phyloP scores from a whole-genome alignment of 495 filamentous ascomycete species.

The Penicillium flavigenum region DNA sequence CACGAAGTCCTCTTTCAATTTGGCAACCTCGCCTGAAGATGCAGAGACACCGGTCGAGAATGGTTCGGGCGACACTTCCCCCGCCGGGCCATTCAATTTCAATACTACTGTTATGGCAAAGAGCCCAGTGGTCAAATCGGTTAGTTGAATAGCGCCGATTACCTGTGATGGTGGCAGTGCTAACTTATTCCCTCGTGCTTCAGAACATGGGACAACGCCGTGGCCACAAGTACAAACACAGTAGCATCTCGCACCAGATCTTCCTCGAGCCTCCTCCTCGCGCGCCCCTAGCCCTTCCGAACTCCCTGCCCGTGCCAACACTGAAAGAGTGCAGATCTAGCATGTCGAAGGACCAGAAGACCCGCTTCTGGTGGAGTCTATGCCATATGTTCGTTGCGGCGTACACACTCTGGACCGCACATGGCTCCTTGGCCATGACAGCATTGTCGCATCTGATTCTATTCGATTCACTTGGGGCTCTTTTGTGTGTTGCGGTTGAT shows the following conservation, averaged over 20 bases:
- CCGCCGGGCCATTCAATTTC: constrained; percentile 83
- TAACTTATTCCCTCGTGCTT: constrained; percentile 12
- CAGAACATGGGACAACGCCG: constrained; percentile 85
- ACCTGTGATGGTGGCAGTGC: constrained; percentile 3
- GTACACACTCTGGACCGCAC: constrained; percentile 79
- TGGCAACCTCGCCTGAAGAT: constrained; percentile 33
- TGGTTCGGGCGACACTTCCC: constrained; percentile 41
- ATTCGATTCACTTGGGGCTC: constrained; percentile 89
- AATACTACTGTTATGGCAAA: constrained; percentile 77
- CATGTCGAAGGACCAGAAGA: constrained; percentile 84
- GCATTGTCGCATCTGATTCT: constrained; percentile 90
- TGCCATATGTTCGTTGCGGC: constrained; percentile 80
- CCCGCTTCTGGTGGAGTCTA: constrained; percentile 81
- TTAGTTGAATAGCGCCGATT: constrained; percentile 40
- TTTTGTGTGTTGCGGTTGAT: constrained; percentile 91
- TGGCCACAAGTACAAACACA: constrained; percentile 97
- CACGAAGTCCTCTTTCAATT: constrained; percentile 43
- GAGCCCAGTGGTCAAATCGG: constrained; percentile 73
- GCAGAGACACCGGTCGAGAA: constrained; percentile 40
- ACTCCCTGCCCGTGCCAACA: constrained; percentile 91
- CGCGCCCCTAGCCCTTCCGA: constrained; percentile 85
- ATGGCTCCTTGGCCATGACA: constrained; percentile 87
- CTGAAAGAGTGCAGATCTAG: constrained; percentile 77
- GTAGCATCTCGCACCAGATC: constrained; percentile 92
- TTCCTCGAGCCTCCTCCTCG: constrained; percentile 92